Base-by-base conservation (phyloP, 306 rosid species). In the Cucumis sativus region DNA sequence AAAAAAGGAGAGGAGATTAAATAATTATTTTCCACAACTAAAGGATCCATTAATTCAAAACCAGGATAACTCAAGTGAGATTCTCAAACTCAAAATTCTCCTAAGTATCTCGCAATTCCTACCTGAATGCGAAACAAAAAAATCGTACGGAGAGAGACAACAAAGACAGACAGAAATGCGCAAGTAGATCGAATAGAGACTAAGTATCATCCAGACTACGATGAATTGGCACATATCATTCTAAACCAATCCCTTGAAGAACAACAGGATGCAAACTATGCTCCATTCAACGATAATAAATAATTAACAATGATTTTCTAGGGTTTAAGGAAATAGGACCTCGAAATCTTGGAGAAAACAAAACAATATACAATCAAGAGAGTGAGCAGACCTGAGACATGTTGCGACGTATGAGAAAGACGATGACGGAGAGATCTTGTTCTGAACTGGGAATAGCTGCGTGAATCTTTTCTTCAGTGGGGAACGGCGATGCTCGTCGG, bases 331-430 rank as follows among this genome's bases (percentile, higher is more conserved):
- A 33, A 57, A 28, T 17, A 39, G 28, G 7, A 28, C 47, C n/a
- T 56, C 21, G 8, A 37, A 21, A 59, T 39, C 18, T 25, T 35
- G 15, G 5, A 17, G 62, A 76, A 35, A 73, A 63, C 43, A 12
- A 23, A 40, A 4, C 35, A 30, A 39, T 0, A 39, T 70, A 76
- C 12, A 77, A 30, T 47, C 45, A 33, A 30, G 18, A 0, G 76
- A 45, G 56, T 17, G 61, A 47, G 47, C 33, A 49, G 49, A 88
- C 91, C 91, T 88, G 91, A 80, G 91, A 88, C 91, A 88, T 88
- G 10, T 57, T 74, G 33, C 68, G 75, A 61, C 59, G 60, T 54
- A 72, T 33, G 23, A 60, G 78, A 57, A 28, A 37, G 51, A 25
- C 76, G 45, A 49, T 1, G 76, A 16, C 21, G 10, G 21, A 13